These are phyloP conservation scores for Mrakia gelida DNA, from an alignment of 768 basidiomycete species.

Conservation along the genomic window DNA sequence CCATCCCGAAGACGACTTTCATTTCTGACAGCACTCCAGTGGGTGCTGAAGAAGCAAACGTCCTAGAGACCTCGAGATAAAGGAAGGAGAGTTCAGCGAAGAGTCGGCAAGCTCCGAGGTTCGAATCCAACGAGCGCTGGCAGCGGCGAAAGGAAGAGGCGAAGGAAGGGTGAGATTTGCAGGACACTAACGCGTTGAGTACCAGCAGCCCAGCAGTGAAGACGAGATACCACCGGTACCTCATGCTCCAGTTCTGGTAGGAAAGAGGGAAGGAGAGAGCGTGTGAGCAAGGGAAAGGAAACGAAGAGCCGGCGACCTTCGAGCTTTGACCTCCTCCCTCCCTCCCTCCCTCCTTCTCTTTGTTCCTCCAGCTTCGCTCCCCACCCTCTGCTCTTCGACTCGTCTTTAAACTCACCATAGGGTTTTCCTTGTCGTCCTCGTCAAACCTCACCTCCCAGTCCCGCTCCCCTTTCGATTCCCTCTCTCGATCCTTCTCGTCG, in stretches of 20 bases:
- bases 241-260: constrained; percentile 24
- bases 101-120: neutral
- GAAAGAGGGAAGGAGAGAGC: neutral
- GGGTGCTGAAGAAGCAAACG: constrained; percentile 34
- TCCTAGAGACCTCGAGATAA: neutral
- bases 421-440: constrained; percentile 9
- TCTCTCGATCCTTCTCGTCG: neutral
- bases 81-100: neutral
- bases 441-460: constrained; percentile 26
- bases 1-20: constrained; percentile 22
- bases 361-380: neutral
- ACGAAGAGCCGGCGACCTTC: too few species aligned
- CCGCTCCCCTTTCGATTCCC: neutral
- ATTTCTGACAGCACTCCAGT: constrained; percentile 29
- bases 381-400: neutral
- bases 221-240: constrained; percentile 20
- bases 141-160: neutral
- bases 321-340: neutral
- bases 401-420: constrained; percentile 2
- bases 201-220: neutral
- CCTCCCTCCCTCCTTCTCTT: neutral
- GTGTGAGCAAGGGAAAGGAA: neutral
- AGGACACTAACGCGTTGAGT: constrained; percentile 23
- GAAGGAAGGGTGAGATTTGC: neutral
- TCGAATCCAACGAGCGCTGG: neutral